phyloP scores from a whole-genome alignment of 495 filamentous ascomycete genomes.

The Tuber microsphaerosporum region DNA sequence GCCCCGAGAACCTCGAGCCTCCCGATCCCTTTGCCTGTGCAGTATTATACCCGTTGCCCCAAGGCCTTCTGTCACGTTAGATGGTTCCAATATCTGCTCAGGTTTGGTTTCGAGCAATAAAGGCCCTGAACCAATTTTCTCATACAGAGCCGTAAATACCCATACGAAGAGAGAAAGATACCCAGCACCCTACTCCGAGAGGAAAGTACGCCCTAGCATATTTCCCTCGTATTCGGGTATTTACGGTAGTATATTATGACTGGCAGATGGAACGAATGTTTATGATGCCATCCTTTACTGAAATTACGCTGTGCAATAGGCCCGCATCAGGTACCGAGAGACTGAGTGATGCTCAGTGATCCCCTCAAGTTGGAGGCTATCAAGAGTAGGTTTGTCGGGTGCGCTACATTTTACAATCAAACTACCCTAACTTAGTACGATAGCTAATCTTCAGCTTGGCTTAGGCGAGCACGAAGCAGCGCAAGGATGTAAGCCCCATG shows the following conservation, averaged over 20 bases:
- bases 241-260: no score
- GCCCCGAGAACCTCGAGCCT: no score
- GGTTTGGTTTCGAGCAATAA: neutral
- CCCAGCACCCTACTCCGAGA: no score
- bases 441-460: neutral
- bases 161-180: no score
- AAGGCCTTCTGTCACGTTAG: neutral
- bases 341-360: neutral
- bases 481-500: neutral
- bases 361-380: neutral
- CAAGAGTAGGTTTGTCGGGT: neutral
- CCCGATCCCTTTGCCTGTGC: neutral
- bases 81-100: neutral
- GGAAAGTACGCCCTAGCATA: no score
- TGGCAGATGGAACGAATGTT: neutral
- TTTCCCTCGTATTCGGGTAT: no score
- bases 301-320: neutral
- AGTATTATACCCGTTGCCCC: neutral
- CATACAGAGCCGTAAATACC: no score
- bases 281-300: neutral
- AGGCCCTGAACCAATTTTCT: neutral
- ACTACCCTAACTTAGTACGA: neutral
- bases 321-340: neutral
- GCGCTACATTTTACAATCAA: neutral
- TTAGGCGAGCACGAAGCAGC: neutral